Base-by-base conservation (phyloP, 75 land plant genomes). In the Sequoia sempervirens region DNA sequence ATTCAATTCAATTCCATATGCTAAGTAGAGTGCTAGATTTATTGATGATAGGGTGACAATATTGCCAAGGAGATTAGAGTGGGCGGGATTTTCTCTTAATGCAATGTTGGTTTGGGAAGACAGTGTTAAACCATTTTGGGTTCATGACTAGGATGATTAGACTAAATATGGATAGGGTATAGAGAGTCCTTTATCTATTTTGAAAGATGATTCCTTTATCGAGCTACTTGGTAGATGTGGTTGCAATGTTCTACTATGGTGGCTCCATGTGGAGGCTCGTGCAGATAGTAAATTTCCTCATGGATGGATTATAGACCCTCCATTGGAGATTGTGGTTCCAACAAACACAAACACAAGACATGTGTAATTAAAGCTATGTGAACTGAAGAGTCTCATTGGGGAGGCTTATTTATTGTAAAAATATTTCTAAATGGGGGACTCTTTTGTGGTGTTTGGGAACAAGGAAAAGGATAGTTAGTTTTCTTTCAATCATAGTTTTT, bases 191-290 rank as follows among this genome's bases (percentile, higher is more conserved):
- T 68, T 94, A 11, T 86, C 79, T 50, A 79, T 95, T 47, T 54
- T 95, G 73, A 88, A 93, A 78, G 93, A 92, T 73, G 50, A 86
- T 15, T 87, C 92, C 1, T 79, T 88, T 82, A 88, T 95, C 14
- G 95, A 95, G 87, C 93, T 95, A 23, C 90, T 97, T 56, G 99
- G 99, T n/a, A 87, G 85, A 79, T 97, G 99, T 85, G 98, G 98
- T 61, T 90, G 92, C 56, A 89, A 93, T 84, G 91, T 97, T 36
- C 74, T 97, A 83, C 83, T 93, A 6, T 96, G 99, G 99, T 93
- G 98, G 98, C 86, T 93, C 3, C 91, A 98, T 1, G 89, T 87
- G 75, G 99, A 97, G 83, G 99, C 98, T 81, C 94, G 98, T 46
- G 85, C 92, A 13, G 99, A 97, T 81, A 96, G 98, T 94, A 95